phyloP scores from a whole-genome alignment of 805 yeast species.

The Priceomyces castillae region DNA sequence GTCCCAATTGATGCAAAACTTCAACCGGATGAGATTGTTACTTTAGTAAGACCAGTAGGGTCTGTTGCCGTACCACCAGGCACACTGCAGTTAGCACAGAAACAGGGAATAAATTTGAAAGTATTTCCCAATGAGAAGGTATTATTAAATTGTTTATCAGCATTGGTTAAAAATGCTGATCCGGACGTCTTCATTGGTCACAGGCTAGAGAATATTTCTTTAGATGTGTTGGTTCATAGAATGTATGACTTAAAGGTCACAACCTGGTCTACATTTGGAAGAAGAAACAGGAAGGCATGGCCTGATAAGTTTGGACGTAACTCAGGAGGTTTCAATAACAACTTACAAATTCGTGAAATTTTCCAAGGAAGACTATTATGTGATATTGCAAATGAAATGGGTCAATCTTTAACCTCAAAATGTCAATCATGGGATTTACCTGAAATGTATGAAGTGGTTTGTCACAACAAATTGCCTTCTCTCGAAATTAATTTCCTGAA shows the following conservation, averaged over 20 bases:
- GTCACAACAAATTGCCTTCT: slow-evolving; percentile 59
- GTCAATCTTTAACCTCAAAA: slow-evolving; percentile 84
- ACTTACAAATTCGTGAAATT: slow-evolving; percentile 61
- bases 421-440: slow-evolving; percentile 93
- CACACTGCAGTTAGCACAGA: slow-evolving; percentile 56
- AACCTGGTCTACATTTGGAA: slow-evolving; percentile 81
- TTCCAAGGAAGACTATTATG: slow-evolving; percentile 84
- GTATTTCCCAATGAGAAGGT: slow-evolving; percentile 72
- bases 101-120: slow-evolving; percentile 50
- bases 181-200: slow-evolving; percentile 94
- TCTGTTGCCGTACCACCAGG: slow-evolving; percentile 71
- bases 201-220: slow-evolving; percentile 69
- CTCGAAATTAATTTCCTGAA: slow-evolving; percentile 73
- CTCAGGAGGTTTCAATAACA: slow-evolving; percentile 44
- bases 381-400: slow-evolving; percentile 93
- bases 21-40: slow-evolving; percentile 59
- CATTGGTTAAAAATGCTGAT: slow-evolving; percentile 66
- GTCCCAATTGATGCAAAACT: slow-evolving; percentile 62
- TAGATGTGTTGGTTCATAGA: slow-evolving; percentile 79
- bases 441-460: slow-evolving; percentile 84
- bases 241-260: slow-evolving; percentile 70
- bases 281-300: slow-evolving; percentile 73
- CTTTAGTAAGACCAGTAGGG: slow-evolving; percentile 79
- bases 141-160: slow-evolving; percentile 70
- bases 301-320: slow-evolving; percentile 67